phyloP scores from a whole-genome alignment of 169 alveolate species.

The Cardiosporidium cionae region DNA sequence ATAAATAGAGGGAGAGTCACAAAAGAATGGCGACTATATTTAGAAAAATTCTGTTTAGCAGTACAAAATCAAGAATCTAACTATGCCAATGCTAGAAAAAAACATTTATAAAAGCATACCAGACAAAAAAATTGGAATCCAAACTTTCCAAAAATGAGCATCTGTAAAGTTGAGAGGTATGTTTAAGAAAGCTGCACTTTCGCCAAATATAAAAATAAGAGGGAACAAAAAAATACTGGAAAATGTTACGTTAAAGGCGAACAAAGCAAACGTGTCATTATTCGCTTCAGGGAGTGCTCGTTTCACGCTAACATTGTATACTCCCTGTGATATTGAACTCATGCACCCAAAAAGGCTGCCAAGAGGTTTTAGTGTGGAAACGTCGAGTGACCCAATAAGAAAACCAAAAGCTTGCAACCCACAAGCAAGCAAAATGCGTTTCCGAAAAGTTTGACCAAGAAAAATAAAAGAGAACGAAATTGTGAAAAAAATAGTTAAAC shows the following conservation, averaged over 20 bases:
- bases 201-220: conserved; percentile 26
- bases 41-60: too few relatives aligned
- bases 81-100: too few relatives aligned
- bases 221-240: conserved; percentile 32
- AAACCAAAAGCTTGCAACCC: conserved; percentile 40
- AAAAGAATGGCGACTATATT: too few relatives aligned
- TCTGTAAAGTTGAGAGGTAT: neutral
- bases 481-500: conserved; percentile 41
- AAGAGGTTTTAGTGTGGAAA: conserved; percentile 17
- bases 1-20: too few relatives aligned
- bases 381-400: conserved; percentile 39
- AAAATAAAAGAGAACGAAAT: conserved; percentile 33
- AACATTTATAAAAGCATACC: too few relatives aligned
- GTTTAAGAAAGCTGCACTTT: conserved; percentile 1
- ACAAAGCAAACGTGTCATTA: conserved; percentile 14
- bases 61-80: too few relatives aligned
- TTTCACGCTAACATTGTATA: conserved; percentile 45
- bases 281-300: conserved; percentile 18
- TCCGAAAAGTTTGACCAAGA: conserved; percentile 27
- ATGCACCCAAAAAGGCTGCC: conserved; percentile 40
- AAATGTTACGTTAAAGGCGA: conserved; percentile 21
- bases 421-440: conserved; percentile 38
- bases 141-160: neutral
- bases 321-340: conserved; percentile 46
- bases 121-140: neutral